Conservation (phyloP, 2,329 filamentous ascomycete species). For the Fonsecaea pedrosoi region DNA sequence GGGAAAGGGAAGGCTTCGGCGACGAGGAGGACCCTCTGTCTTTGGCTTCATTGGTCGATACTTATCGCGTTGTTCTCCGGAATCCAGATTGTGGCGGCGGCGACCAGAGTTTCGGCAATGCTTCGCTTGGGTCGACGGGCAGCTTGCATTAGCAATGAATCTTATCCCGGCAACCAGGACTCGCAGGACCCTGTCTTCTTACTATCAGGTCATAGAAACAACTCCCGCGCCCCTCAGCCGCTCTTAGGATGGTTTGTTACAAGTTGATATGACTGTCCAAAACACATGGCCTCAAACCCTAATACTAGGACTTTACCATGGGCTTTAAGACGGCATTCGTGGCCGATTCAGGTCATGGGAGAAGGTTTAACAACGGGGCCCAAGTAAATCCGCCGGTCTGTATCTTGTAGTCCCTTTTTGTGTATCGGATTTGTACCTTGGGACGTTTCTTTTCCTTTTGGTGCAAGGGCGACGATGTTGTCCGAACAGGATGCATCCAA, state of each 20-base stretch:
- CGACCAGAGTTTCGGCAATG: background rate
- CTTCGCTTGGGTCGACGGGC: background rate
- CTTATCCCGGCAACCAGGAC: no score
- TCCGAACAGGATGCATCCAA: constrained; percentile 11
- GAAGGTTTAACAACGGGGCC: background rate
- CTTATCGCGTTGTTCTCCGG: background rate
- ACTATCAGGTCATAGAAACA: no score
- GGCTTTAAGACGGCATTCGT: background rate
- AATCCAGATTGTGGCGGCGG: background rate
- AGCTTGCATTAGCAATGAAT: background rate
- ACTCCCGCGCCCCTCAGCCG: no score
- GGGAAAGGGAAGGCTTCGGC: constrained; percentile 17
- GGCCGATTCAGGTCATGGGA: background rate
- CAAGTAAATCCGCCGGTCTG: background rate
- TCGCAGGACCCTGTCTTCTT: no score
- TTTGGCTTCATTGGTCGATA: background rate
- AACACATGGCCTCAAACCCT: background rate
- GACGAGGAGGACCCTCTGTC: constrained; percentile 2
- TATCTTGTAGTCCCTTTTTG: no score
- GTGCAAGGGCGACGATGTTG: constrained; percentile 9
- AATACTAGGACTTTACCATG: background rate
- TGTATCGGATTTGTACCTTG: background rate
- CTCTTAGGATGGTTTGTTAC: no score
- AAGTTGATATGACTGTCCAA: background rate
- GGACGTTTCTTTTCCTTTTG: background rate